Base-by-base conservation (phyloP, 768 basidiomycete species). In the Lactarius psammicola region DNA sequence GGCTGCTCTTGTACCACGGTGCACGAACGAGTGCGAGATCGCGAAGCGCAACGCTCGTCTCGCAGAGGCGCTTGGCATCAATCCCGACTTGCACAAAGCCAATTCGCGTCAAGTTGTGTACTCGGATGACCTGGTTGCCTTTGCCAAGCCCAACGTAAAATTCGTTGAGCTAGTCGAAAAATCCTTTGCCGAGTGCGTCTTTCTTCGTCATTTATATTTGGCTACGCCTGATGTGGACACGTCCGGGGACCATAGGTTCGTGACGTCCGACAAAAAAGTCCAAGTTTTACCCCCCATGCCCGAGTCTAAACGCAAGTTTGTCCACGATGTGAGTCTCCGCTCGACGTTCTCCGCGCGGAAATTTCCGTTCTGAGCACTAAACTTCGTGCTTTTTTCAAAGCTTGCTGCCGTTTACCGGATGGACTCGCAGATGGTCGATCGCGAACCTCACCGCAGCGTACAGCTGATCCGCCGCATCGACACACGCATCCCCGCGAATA, bases 11-110 rank as follows among this genome's bases (percentile, higher is more conserved):
- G 74, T 77, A 54, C 78, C 88, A 10, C 89, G 90, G 69, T 99
- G 97, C 72, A 85, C 86, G 18, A 87, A 84, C 54, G 93, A 96
- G 53, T 99, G 97, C 70, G 80, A 79, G 42, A 80, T 94, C 58
- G 90, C 88, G 53, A 91, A 95, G 74, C 84, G 97, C 13, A 98
- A 97, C 70, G 92, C 88, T 0, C 79, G 86, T 40, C 77, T 99
- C 9, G 97, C 97, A 0, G 94, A 95, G 44, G 97, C 97, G 1
- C 77, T 99, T 5, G 95, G 95, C 0, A 96, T 98, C 71, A 87
- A 78, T 44, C 75, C 82, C 18, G 82, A 86, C 53, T 76, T 74
- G 8, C 77, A 80, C 20, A 82, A 79, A 56, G 65, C 59, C 31
- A 75, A 76, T 67, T 51, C 49, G 13, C 70, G 69, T 23, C 76